Conservation (phyloP, 352 stramenopile genomes). For the Globisporangium paroecandrum region DNA sequence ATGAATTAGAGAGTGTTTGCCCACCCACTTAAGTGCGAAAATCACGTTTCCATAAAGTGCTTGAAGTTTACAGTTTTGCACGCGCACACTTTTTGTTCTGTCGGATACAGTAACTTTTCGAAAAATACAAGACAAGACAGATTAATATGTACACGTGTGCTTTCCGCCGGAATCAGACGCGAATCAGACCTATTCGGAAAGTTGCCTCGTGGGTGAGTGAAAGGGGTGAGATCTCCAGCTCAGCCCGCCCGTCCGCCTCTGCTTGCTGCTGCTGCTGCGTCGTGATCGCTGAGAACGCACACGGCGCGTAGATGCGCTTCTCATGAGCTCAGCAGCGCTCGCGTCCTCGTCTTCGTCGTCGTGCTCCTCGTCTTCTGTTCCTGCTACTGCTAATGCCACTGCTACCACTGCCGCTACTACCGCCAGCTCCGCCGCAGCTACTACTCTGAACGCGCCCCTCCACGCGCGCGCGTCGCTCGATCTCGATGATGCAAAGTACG, state of each 20-base stretch:
- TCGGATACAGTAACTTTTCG: not conserved
- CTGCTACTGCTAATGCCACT: not conserved
- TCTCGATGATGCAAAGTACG: conserved; percentile 11
- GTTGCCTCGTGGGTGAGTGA: not conserved
- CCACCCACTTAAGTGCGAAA: not conserved
- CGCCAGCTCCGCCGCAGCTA: conserved; percentile 9
- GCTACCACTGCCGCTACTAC: not conserved
- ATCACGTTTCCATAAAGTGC: not conserved
- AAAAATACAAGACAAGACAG: not conserved
- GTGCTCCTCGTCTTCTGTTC: not conserved
- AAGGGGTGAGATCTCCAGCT: conserved; percentile 4
- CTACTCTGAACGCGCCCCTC: not conserved
- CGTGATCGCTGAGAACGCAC: conserved; percentile 6
- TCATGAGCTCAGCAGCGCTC: conserved; percentile 17
- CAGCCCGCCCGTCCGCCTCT: not conserved
- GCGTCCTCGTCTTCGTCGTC: conserved; percentile 1
- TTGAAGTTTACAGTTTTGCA: not conserved
- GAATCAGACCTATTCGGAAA: conserved; percentile 1
- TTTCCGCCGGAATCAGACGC: conserved; percentile 1
- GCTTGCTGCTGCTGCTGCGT: not conserved
- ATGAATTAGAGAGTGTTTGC: not conserved
- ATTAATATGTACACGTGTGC: not conserved
- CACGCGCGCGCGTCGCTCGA: not conserved
- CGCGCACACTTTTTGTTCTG: not conserved
- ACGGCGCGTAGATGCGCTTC: conserved; percentile 13